These are phyloP conservation scores for Scedosporium boydii DNA, from an alignment of 2,329 filamentous ascomycete species.

Conservation along the genomic window DNA sequence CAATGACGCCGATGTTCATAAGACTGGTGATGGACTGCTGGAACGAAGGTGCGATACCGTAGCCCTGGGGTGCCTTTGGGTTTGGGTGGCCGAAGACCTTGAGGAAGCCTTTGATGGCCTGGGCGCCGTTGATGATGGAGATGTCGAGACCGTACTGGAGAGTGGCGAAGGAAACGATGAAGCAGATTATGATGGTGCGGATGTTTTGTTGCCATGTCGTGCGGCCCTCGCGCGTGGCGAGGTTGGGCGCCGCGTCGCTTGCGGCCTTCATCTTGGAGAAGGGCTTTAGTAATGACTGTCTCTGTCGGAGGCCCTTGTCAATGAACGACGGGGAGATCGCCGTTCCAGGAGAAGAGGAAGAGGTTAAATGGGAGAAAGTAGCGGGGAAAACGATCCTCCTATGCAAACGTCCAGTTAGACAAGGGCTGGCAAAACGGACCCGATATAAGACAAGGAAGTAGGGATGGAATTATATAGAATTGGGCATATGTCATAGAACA, in stretches of 20 bases:
- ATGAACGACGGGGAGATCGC: neutral
- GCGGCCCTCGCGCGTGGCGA: constrained; percentile 4
- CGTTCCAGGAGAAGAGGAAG: neutral
- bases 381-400: neutral
- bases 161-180: constrained; percentile 2
- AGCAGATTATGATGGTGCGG: constrained; percentile 2
- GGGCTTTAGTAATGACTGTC: neutral
- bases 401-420: neutral
- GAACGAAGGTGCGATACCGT: constrained; percentile 5
- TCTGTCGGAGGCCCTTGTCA: neutral
- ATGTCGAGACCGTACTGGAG: constrained; percentile 7
- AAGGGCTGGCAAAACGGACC: neutral
- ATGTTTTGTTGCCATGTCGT: constrained; percentile 5
- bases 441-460: neutral
- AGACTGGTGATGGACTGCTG: constrained; percentile 9
- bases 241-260: constrained; percentile 1
- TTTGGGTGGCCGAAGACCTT: constrained; percentile 5
- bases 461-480: neutral
- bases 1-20: constrained; percentile 8
- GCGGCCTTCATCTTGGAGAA: neutral
- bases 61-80: constrained; percentile 2
- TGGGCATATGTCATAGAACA: neutral
- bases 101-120: constrained; percentile 6
- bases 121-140: constrained; percentile 5
- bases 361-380: neutral